A percentile compares a stretch with the other conserved stretches of the same genome.
phyloP scores from a whole-genome alignment of 805 yeast species.

The Myxozyma monticola region DNA sequence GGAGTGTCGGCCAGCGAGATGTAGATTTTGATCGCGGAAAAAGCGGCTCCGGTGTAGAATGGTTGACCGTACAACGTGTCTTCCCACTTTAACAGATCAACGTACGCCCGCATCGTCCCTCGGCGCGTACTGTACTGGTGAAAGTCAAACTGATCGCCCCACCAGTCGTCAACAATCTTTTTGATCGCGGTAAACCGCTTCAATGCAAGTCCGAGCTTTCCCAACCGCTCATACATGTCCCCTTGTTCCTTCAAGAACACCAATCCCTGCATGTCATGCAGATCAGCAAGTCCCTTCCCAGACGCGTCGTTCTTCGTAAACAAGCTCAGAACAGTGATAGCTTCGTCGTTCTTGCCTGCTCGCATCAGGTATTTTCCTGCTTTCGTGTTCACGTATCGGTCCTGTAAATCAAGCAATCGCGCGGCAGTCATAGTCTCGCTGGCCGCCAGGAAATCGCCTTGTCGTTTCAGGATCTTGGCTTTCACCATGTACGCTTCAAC shows the following conservation, averaged over 20 bases:
- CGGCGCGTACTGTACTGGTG: conserved; percentile 88
- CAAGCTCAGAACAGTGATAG: conserved; percentile 67
- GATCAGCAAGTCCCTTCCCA: conserved; percentile 80
- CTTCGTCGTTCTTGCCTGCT: conserved; percentile 71
- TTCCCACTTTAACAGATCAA: conserved; percentile 79
- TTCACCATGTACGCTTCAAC: conserved; percentile 80
- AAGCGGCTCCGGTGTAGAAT: conserved; percentile 61
- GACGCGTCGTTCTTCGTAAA: conserved; percentile 85
- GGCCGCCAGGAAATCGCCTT: conserved; percentile 63
- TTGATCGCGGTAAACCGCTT: conserved; percentile 72
- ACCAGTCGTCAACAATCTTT: conserved; percentile 64
- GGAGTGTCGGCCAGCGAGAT: conserved; percentile 43
- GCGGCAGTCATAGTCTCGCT: conserved; percentile 67
- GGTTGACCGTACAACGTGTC: conserved; percentile 70
- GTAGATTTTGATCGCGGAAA: conserved; percentile 62
- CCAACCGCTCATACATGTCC: conserved; percentile 70
- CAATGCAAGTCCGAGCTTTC: conserved; percentile 67
- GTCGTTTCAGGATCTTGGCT: conserved; percentile 76
- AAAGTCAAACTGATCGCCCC: conserved; percentile 88
- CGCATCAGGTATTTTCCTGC: conserved; percentile 80
- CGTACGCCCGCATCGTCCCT: conserved; percentile 84
- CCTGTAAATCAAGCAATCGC: conserved; percentile 77
- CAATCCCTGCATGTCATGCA: conserved; percentile 85
- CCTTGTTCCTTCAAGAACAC: conserved; percentile 88
- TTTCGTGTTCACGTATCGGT: conserved; percentile 86